Conservation (phyloP, 306 rosid species). For the Prunus padus region DNA sequence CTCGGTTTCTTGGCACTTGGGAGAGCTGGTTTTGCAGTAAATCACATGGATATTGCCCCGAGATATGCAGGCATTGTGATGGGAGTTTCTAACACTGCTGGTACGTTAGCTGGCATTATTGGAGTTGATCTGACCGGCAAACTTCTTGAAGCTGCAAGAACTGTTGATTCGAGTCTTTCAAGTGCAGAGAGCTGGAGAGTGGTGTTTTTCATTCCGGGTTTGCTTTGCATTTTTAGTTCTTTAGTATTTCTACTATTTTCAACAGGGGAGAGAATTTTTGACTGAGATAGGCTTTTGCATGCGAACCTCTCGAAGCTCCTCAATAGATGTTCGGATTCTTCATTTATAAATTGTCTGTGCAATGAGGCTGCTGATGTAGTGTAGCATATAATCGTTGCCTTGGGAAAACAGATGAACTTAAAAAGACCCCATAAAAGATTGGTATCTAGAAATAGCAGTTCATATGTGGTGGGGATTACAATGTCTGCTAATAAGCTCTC, state of each 20-base stretch:
- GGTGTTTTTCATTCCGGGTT: conserved; percentile 81
- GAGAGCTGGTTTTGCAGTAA: conserved; percentile 96
- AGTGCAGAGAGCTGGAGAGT: conserved; percentile 84
- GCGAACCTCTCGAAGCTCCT: conserved; percentile 5
- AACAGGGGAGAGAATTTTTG: conserved; percentile 93
- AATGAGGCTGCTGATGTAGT: conserved; percentile 11
- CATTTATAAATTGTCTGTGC: neutral
- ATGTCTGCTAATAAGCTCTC: neutral
- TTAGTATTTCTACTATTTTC: conserved; percentile 69
- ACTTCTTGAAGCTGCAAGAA: conserved; percentile 85
- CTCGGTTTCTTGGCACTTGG: conserved; percentile 97
- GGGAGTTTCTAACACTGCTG: conserved; percentile 98
- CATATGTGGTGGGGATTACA: neutral
- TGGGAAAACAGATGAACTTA: neutral
- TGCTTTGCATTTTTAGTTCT: conserved; percentile 81
- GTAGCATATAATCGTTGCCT: conserved; percentile 8
- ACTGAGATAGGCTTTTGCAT: conserved; percentile 42
- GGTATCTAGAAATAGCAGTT: neutral
- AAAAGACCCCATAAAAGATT: neutral
- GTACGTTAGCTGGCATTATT: conserved; percentile 88
- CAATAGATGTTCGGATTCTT: neutral
- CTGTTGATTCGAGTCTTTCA: conserved; percentile 67
- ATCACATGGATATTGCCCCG: conserved; percentile 97
- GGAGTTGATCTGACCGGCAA: conserved; percentile 89
- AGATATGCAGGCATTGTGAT: conserved; percentile 94